phyloP scores from a whole-genome alignment of 495 filamentous ascomycete genomes.

The Aspergillus coremiiformis region DNA sequence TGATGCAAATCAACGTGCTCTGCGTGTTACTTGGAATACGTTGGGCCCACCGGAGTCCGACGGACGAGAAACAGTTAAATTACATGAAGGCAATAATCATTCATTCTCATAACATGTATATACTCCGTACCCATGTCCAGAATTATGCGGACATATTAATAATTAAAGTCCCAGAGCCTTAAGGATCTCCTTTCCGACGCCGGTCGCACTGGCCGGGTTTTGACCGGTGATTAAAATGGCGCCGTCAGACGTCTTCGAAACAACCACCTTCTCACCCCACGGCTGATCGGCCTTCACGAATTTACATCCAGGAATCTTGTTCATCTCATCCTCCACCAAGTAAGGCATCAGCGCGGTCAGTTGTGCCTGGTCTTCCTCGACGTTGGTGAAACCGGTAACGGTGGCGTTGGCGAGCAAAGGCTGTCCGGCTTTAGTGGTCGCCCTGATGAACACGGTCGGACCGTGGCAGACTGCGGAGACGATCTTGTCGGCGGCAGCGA shows the following conservation, averaged over 20 bases:
- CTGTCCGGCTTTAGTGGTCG: constrained; percentile 43
- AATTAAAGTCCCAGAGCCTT: constrained; percentile 25
- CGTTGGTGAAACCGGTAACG: constrained; percentile 63
- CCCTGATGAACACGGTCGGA: constrained; percentile 53
- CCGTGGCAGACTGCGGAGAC: constrained; percentile 66
- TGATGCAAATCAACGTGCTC: not conserved
- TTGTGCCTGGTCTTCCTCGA: constrained; percentile 52
- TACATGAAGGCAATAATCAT: not conserved
- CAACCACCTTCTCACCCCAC: constrained; percentile 54
- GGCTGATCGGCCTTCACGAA: constrained; percentile 53
- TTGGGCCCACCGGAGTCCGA: not conserved
- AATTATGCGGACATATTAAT: not conserved
- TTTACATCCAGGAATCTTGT: constrained; percentile 39
- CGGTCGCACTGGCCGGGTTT: constrained; percentile 60
- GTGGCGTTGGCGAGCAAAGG: constrained; percentile 46
- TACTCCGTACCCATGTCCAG: too few relatives aligned
- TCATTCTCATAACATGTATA: not conserved
- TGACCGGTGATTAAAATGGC: constrained; percentile 64
- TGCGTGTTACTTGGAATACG: not conserved
- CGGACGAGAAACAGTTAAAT: not conserved
- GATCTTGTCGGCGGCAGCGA: constrained; percentile 52
- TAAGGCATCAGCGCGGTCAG: constrained; percentile 53
- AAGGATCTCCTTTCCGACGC: constrained; percentile 47
- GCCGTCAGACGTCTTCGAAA: constrained; percentile 34
- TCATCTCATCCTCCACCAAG: constrained; percentile 52